A percentile compares a stretch with the other conserved stretches of the same genome.
These are phyloP conservation scores for Backusella westeae DNA, from an alignment of 192 early-diverging fungal genomes.

Conservation along the genomic window DNA sequence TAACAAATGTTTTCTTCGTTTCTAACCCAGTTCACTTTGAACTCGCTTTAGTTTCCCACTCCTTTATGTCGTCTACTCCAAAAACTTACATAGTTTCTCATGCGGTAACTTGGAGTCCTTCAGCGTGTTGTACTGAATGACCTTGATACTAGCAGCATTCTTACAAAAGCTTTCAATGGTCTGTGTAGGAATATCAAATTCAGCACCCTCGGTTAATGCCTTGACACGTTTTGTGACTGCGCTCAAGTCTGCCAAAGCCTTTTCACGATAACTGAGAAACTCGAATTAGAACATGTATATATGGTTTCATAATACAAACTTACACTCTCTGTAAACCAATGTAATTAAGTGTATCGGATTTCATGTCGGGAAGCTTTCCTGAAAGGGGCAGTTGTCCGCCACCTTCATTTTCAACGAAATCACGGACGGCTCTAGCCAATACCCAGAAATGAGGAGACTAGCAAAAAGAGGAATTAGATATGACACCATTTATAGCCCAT, in stretches of 20 bases:
- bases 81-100: conserved; percentile 47
- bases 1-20: conserved; percentile 57
- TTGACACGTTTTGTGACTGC: conserved; percentile 48
- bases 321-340: conserved; percentile 83
- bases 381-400: conserved; percentile 75
- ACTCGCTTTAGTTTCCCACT: neutral
- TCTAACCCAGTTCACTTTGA: conserved; percentile 45
- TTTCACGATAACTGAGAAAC: conserved; percentile 59
- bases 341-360: conserved; percentile 88
- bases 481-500: no score
- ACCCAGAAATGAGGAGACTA: conserved; percentile 81
- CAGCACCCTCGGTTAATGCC: conserved; percentile 44
- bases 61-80: neutral
- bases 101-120: conserved; percentile 53
- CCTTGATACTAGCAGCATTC: conserved; percentile 64
- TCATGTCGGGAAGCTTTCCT: conserved; percentile 95
- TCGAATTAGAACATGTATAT: conserved; percentile 28
- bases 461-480: no score
- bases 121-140: conserved; percentile 63
- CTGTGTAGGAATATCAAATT: conserved; percentile 51
- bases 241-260: conserved; percentile 68
- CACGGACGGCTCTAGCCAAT: conserved; percentile 68
- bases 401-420: conserved; percentile 76
- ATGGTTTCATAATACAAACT: conserved; percentile 4
- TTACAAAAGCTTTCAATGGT: conserved; percentile 85